A percentile compares a stretch with the other conserved stretches of the same genome.
Evolutionary conservation across 805 yeast species (phyloP).

Genomic region (Ogataea minuta): DNA sequence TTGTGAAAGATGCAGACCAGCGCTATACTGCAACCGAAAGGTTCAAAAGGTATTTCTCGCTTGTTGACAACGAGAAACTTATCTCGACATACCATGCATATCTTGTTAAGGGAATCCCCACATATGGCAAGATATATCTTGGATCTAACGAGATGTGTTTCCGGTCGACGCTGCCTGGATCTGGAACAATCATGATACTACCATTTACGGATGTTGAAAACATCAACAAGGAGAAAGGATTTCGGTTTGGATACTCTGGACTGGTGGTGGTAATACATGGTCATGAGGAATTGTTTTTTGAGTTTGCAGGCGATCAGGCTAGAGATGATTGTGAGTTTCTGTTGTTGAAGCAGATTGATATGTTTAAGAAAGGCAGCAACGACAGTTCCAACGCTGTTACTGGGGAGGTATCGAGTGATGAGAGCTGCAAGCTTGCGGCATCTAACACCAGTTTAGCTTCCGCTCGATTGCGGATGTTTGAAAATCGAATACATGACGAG

Average conservation of each 20-base stretch:
- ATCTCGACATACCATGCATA: constrained; percentile 70
- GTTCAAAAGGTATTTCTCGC: constrained; percentile 64
- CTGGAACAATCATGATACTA: constrained; percentile 74
- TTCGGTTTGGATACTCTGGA: constrained; percentile 68
- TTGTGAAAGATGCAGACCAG: constrained; percentile 43
- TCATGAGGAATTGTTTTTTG: constrained; percentile 73
- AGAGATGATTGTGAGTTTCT: constrained; percentile 72
- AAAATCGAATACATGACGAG: constrained; percentile 58
- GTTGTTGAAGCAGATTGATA: constrained; percentile 50
- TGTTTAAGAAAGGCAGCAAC: constrained; percentile 28
- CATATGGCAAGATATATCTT: constrained; percentile 79
- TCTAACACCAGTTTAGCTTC: constrained; percentile 38
- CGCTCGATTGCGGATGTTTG: constrained; percentile 65
- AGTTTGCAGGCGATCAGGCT: constrained; percentile 60
- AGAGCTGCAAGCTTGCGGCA: constrained; percentile 32
- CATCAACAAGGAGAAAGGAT: constrained; percentile 65
- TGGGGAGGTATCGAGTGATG: constrained; percentile 24
- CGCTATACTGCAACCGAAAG: constrained; percentile 50
- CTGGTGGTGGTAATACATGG: constrained; percentile 69
- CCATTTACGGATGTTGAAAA: constrained; percentile 74
- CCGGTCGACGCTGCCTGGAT: constrained; percentile 74
- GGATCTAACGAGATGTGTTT: constrained; percentile 73
- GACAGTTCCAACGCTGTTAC: constrained; percentile 10
- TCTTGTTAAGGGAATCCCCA: constrained; percentile 67
- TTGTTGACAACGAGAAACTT: constrained; percentile 49